Evolutionary conservation across 768 basidiomycete species (phyloP).

Genomic region (Tubosaeta sp.): DNA sequence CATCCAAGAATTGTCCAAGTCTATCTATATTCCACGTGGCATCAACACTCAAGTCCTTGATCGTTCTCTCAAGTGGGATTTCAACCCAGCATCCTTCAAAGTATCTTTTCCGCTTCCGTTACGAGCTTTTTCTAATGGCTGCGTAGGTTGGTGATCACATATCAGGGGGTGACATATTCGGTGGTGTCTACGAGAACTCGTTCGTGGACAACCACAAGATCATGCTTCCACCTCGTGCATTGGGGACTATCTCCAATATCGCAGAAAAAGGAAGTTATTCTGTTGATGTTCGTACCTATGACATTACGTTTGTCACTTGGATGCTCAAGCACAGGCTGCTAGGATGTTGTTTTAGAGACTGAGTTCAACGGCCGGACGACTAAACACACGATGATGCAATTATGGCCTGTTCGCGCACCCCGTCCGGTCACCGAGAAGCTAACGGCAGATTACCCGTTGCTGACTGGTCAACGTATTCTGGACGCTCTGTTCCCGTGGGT

Average conservation of each 20-base stretch:
- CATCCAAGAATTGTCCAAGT: conserved; percentile 95
- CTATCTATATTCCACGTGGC: conserved; percentile 99
- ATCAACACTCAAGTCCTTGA: conserved; percentile 97
- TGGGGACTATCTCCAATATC: conserved; percentile 91
- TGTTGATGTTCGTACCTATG: conserved; percentile 62
- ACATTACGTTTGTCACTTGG: neutral
- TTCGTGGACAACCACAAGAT: conserved; percentile 96
- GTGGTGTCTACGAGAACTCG: conserved; percentile 94
- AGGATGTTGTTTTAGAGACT: conserved; percentile 96
- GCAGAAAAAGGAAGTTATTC: conserved; percentile 93
- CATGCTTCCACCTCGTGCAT: conserved; percentile 89
- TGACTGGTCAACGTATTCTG: conserved; percentile 95
- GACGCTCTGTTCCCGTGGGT: conserved; percentile 94
- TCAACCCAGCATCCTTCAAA: conserved; percentile 77
- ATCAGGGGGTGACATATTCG: conserved; percentile 95
- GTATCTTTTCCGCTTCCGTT: conserved; percentile 32
- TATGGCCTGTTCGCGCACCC: conserved; percentile 98
- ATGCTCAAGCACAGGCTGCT: neutral
- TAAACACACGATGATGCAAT: conserved; percentile 93
- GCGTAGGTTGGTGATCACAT: conserved; percentile 91
- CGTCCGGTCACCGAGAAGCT: conserved; percentile 94
- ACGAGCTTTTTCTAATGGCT: conserved; percentile 7
- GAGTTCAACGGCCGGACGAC: conserved; percentile 95
- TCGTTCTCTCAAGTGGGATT: conserved; percentile 90
- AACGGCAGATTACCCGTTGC: conserved; percentile 85